Evolutionary conservation across 495 filamentous ascomycete species (phyloP).

Genomic region (Endocarpon pusillum): DNA sequence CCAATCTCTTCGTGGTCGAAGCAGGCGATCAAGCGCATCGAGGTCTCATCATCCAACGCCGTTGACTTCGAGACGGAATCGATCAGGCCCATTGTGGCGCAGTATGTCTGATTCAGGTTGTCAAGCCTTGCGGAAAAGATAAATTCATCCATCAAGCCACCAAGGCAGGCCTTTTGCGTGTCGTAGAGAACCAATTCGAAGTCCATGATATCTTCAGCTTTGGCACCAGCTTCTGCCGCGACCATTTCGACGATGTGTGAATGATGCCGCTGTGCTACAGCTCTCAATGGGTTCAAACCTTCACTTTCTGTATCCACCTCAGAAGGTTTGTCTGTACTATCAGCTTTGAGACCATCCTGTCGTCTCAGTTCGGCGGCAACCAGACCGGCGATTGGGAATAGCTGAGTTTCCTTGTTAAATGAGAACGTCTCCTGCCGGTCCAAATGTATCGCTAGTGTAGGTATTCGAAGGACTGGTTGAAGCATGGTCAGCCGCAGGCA

Average conservation of each 20-base stretch:
- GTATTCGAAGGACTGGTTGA: slow-evolving; percentile 59
- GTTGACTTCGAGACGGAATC: slow-evolving; percentile 46
- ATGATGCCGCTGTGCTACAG: slow-evolving; percentile 73
- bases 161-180: slow-evolving; percentile 75
- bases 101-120: slow-evolving; percentile 91
- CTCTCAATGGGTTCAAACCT: slow-evolving; percentile 53
- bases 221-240: slow-evolving; percentile 57
- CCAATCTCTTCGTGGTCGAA: slow-evolving; percentile 99
- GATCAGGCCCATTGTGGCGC: slow-evolving; percentile 65
- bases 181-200: slow-evolving; percentile 95
- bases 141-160: slow-evolving; percentile 82
- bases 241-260: slow-evolving; percentile 70
- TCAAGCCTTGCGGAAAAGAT: slow-evolving; percentile 87
- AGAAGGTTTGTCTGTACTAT: slow-evolving; percentile 19
- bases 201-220: slow-evolving; percentile 59
- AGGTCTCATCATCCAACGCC: slow-evolving; percentile 53
- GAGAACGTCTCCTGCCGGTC: slow-evolving; percentile 68
- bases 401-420: slow-evolving; percentile 92
- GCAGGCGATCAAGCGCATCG: slow-evolving; percentile 74
- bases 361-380: slow-evolving; percentile 77
- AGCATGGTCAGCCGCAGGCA: slow-evolving; percentile 2
- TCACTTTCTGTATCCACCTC: slow-evolving; percentile 19
- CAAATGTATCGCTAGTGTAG: slow-evolving; percentile 84
- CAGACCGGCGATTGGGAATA: slow-evolving; percentile 84
- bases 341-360: slow-evolving; percentile 26